These are phyloP conservation scores for Stachybotrys elegans DNA, from an alignment of 2,329 filamentous ascomycete species.

Conservation along the genomic window DNA sequence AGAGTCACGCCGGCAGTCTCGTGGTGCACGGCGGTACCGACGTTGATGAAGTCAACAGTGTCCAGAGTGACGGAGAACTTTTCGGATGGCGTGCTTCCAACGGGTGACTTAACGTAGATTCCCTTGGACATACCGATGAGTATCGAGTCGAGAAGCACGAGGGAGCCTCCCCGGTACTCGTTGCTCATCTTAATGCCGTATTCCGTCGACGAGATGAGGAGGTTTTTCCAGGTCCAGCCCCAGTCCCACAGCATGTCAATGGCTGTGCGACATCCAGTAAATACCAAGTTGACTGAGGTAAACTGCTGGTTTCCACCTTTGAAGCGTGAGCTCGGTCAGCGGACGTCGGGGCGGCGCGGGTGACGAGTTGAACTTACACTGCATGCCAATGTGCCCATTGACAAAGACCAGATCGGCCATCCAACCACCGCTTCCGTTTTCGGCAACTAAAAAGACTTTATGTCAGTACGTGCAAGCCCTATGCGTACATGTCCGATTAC, in stretches of 20 bases:
- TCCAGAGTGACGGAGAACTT: constrained; percentile 5
- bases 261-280: constrained; percentile 77
- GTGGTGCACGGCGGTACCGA: constrained; percentile 28
- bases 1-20: no score
- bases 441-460: constrained; percentile 71
- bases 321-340: constrained; percentile 43
- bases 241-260: constrained; percentile 92
- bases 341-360: no score
- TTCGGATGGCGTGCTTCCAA: no score
- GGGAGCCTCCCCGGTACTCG: constrained; percentile 60
- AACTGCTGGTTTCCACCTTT: constrained; percentile 87
- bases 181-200: constrained; percentile 78
- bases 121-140: constrained; percentile 13
- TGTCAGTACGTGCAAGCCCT: no score
- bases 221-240: constrained; percentile 74
- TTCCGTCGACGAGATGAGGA: constrained; percentile 69
- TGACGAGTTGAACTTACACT: no score
- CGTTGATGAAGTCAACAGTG: constrained; percentile 20
- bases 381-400: constrained; percentile 72
- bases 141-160: constrained; percentile 60
- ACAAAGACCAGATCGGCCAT: constrained; percentile 73
- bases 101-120: constrained; percentile 8
- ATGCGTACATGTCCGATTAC: constrained; percentile 71
- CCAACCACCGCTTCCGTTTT: constrained; percentile 79
- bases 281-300: constrained; percentile 75